phyloP scores from a whole-genome alignment of 2,329 filamentous ascomycete species.

The Dactylonectria estremocensis region DNA sequence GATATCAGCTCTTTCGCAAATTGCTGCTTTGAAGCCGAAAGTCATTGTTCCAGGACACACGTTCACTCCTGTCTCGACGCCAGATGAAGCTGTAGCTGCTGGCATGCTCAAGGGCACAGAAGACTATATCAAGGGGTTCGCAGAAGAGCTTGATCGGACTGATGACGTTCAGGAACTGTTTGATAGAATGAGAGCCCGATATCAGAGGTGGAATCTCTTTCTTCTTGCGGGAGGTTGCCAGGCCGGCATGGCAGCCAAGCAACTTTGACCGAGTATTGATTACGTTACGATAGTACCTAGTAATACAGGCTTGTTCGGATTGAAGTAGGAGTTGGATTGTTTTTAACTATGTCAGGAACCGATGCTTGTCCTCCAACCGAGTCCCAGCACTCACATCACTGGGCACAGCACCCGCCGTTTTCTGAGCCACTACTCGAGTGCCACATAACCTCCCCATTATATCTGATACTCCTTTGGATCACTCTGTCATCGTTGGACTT shows the following conservation, averaged over 20 bases:
- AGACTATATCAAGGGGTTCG: constrained; percentile 9
- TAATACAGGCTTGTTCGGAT: no score
- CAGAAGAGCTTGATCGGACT: not conserved
- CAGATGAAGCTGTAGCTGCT: not conserved
- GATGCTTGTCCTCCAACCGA: no score
- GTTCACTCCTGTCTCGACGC: not conserved
- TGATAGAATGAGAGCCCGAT: not conserved
- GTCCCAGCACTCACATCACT: no score
- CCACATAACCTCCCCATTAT: no score
- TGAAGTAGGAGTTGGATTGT: no score
- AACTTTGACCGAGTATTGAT: not conserved
- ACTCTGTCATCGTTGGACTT: no score
- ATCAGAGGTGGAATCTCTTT: constrained; percentile 3
- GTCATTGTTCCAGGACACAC: constrained; percentile 20
- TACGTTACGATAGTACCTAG: no score
- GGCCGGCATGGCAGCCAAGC: constrained; percentile 4
- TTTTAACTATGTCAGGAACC: no score
- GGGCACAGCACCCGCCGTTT: no score
- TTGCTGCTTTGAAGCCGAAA: constrained; percentile 11
- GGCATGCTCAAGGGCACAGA: constrained; percentile 3
- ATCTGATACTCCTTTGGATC: no score
- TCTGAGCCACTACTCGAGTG: no score
- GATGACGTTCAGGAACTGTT: not conserved
- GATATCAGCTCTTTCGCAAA: not conserved
- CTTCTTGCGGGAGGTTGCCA: constrained; percentile 6